phyloP scores from a whole-genome alignment of 345 rosid species.

The Eucalyptus sideroxylon region DNA sequence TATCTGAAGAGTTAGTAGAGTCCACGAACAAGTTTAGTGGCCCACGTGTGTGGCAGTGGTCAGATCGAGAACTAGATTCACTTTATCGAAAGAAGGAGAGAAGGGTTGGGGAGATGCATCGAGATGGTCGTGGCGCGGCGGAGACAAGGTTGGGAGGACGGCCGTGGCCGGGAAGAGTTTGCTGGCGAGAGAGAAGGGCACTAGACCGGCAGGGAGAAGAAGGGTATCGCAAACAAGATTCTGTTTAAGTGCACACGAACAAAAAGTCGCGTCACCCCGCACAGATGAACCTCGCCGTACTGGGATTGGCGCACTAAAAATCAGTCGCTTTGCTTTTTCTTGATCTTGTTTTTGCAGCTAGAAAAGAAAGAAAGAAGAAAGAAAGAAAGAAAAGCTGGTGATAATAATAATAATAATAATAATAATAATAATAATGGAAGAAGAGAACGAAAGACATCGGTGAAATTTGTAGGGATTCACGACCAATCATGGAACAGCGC shows the following conservation, averaged over 20 bases:
- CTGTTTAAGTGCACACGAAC: not conserved
- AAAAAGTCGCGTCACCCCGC: not conserved
- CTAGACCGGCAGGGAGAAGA: not conserved
- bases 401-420: not conserved
- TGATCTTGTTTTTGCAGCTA: not conserved
- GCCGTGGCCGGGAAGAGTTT: not conserved
- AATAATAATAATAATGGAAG: not conserved
- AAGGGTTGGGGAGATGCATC: not conserved
- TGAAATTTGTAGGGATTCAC: not conserved
- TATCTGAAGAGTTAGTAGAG: not conserved
- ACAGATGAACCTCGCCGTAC: not conserved
- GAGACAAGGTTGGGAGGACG: not conserved
- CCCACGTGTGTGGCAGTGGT: not conserved
- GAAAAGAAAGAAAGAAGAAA: not conserved
- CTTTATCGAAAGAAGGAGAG: not conserved
- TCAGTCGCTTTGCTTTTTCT: not conserved
- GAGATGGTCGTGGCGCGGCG: not conserved
- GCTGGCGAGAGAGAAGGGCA: not conserved
- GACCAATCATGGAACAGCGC: not conserved
- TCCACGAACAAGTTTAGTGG: not conserved
- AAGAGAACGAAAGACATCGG: not conserved
- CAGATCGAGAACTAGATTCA: not conserved
- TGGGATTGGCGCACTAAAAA: not conserved
- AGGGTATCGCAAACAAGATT: not conserved
- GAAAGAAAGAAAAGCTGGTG: not conserved